These are phyloP conservation scores for Coprinopsis marcescibilis DNA, from an alignment of 768 basidiomycete species.

Conservation along the genomic window DNA sequence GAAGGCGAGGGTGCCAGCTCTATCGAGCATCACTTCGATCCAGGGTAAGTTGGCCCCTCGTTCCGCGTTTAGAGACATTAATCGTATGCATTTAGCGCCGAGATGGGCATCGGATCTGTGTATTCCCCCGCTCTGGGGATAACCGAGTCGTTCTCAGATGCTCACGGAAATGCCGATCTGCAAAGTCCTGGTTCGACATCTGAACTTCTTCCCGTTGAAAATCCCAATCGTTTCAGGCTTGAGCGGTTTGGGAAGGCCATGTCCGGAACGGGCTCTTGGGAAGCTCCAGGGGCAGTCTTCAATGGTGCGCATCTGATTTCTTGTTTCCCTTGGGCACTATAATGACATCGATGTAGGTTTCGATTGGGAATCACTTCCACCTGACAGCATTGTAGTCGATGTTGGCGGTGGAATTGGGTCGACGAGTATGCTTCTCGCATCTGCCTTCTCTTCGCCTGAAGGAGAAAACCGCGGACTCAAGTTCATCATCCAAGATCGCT, in stretches of 20 bases:
- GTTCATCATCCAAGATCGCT: slow-evolving; percentile 60
- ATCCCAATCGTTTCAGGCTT: slow-evolving; percentile 47
- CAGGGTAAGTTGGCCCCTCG: no score
- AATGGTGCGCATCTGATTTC: slow-evolving; percentile 32
- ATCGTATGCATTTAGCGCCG: no score
- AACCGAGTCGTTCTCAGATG: no score
- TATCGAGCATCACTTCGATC: no score
- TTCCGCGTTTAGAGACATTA: no score
- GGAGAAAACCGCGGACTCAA: slow-evolving; percentile 23
- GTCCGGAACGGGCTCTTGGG: slow-evolving; percentile 69
- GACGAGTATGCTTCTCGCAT: slow-evolving; percentile 27
- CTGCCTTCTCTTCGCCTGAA: slow-evolving; percentile 24
- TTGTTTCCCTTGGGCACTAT: background rate
- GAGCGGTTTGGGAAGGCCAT: slow-evolving; percentile 73
- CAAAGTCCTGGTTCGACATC: slow-evolving; percentile 1
- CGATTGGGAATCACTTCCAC: slow-evolving; percentile 47
- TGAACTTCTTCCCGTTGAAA: slow-evolving; percentile 11
- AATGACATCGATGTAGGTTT: slow-evolving; percentile 37
- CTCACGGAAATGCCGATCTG: background rate
- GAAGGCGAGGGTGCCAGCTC: slow-evolving; percentile 56
- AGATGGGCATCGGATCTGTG: no score
- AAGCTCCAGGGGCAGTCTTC: slow-evolving; percentile 53
- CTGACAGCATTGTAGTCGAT: slow-evolving; percentile 52
- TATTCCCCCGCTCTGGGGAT: no score
- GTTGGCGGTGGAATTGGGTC: slow-evolving; percentile 68